Evolutionary conservation across 2,329 filamentous ascomycete species (phyloP), one percentile per base, ranked within the genome.

Genomic region (Chrysoporthe puriensis): DNA sequence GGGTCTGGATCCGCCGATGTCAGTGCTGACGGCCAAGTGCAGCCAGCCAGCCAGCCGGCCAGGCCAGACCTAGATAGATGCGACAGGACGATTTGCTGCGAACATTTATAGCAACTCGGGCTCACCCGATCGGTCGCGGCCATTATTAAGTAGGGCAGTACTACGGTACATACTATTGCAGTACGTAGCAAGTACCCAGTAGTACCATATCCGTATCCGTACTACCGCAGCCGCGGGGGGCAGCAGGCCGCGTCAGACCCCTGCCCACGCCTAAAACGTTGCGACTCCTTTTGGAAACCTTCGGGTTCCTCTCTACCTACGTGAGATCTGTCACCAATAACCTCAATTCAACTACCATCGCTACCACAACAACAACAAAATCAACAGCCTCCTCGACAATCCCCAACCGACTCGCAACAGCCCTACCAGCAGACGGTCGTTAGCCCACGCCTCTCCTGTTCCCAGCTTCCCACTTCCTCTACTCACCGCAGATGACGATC

Each of bases 281-380:
- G 57, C 57, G 40, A 60, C 57, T 60, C 54, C 54, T 57, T 57
- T 40, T 21, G 54, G 54, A 44, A 60, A 60, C 57, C 21, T 36
- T 26, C n/a, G 40, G 57, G 40, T 26, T 43, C 57, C 36, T 60
- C 36, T 60, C 44, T 60, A 36, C 36, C n/a, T 58, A 44, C 13
- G 57, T 60, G 57, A 60, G 57, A 60, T 60, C 57, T 60, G 57
- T 60, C 57, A 60, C 57, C 36, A 42, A 42, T 11, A 60, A 60
- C 57, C 13, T 9, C 57, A 21, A 32, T 40, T n/a, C 54, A 40
- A 40, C 54, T 18, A 57, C 34, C 5, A 54, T 32, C 16, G 18
- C 26, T 2, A 26, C 26, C 26, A 26, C 26, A 26, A 57, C 32
- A 7, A 36, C 54, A 18, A 57, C 54, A 46, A 16, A 14, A 46